A percentile compares a stretch with the other conserved stretches of the same genome.
Evolutionary conservation across 1,139 yeast genomes (phyloP).

Genomic region (Meyerozyma sp.): DNA sequence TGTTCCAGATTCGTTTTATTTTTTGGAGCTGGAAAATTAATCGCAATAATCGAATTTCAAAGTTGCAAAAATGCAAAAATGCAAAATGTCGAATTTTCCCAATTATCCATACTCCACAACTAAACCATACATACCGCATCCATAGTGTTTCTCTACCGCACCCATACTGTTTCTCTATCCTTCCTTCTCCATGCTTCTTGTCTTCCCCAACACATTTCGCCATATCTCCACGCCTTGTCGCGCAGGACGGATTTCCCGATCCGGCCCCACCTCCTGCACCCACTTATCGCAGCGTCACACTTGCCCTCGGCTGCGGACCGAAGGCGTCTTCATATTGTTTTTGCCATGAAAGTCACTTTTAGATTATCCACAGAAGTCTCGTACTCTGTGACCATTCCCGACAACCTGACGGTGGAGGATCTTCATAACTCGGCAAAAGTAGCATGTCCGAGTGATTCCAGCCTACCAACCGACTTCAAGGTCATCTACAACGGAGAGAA

Average conservation of each 20-base stretch:
- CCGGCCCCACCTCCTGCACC: not conserved
- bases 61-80: not conserved
- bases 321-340: not conserved
- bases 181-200: not conserved
- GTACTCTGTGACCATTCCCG: constrained; percentile 41
- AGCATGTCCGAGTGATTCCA: constrained; percentile 29
- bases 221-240: not conserved
- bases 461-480: constrained; percentile 39
- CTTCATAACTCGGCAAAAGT: constrained; percentile 40
- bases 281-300: constrained; percentile 1
- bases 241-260: constrained; percentile 1
- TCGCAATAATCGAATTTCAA: not conserved
- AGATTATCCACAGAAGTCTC: constrained; percentile 40
- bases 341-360: constrained; percentile 35
- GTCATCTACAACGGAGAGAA: constrained; percentile 50
- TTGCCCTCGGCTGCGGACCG: not conserved
- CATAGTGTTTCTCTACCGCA: too few relatives aligned
- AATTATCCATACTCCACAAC: too few relatives aligned
- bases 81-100: not conserved
- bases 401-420: constrained; percentile 46
- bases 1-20: too few relatives aligned
- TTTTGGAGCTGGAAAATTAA: too few relatives aligned
- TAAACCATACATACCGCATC: too few relatives aligned
- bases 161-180: not conserved
- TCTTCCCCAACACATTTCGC: too few relatives aligned